Base-by-base conservation (phyloP, 2,329 filamentous ascomycete genomes). In the Aspergillus pseudonomiae region DNA sequence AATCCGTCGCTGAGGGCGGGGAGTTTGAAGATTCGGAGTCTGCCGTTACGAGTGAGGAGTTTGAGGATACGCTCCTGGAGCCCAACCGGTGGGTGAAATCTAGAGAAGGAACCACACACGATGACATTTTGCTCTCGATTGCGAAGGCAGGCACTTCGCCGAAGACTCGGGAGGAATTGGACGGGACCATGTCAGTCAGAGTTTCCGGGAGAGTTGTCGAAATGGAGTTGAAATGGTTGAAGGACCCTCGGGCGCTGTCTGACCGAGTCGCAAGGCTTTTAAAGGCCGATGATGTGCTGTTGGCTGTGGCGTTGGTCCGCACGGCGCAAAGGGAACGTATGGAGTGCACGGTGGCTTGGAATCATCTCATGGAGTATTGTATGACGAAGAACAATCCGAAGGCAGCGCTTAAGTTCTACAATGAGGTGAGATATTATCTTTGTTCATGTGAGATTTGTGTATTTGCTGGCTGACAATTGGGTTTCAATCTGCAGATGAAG, bases 341-440 rank as follows among this genome's bases (percentile, higher is more conserved):
- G 67, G 81, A 88, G 63, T 88, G 90, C 67, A 82, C 86, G 4
- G 93, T 96, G 63, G 89, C 91, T 63, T 99, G 94, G 94, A 98
- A 98, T 77, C 87, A 91, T 73, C 78, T 97, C 52, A 89, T 99
- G 62, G 85, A 89, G 62, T 88, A 93, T 76, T 82, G 87, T 65
- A 80, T 97, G 75, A 79, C 84, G 48, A 81, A 87, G 28, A 82
- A 86, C 48, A 84, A 84, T 58, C 77, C 93, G 39, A 83, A 84
- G 64, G 80, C 82, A 24, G 94, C 91, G 21, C 79, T 96, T 62
- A 93, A 91, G 78, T 82, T 93, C n/a, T 97, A 89, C 80, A 97
- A 97, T 77, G 94, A 98, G 77, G 91, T 91, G 77, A 66, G 82
- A 71, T 28, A 11, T 39, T 52, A 14, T 16, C 34, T 3, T 12